Evolutionary conservation across 129 eudicot species (phyloP).

Genomic region (sunflower (Helianthus annuus)): DNA sequence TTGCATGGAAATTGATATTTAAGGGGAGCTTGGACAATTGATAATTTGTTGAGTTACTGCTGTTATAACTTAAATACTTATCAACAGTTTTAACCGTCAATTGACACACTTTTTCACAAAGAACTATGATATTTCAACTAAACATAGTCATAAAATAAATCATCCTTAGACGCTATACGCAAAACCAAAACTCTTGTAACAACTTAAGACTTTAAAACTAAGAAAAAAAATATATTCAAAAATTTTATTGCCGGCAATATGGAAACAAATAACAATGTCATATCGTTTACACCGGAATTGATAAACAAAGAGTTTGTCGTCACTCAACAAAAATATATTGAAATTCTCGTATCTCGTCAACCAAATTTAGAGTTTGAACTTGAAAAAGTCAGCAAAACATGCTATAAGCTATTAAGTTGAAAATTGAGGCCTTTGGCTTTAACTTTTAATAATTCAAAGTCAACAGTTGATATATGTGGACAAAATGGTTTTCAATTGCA

Average conservation of each 20-base stretch:
- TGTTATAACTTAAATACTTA: no score
- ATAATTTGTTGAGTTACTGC: no score
- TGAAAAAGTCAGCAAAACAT: not conserved
- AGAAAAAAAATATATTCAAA: not conserved
- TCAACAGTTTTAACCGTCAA: no score
- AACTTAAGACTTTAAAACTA: no score
- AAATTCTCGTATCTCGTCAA: not conserved
- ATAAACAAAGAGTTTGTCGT: conserved; percentile 7
- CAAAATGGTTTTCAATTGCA: not conserved
- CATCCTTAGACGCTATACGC: no score
- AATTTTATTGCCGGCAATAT: conserved; percentile 10
- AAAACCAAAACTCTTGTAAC: no score
- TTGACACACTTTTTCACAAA: no score
- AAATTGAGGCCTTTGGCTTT: not conserved
- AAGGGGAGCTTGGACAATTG: no score
- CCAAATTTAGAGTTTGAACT: not conserved
- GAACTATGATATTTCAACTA: no score
- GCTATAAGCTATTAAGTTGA: conserved; percentile 1
- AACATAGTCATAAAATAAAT: no score
- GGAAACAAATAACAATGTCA: not conserved
- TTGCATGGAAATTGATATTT: no score
- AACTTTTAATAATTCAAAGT: conserved; percentile 4
- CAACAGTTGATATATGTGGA: not conserved
- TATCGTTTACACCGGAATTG: conserved; percentile 10
- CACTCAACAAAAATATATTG: conserved; percentile 6